Percentiles rank a stretch among this genome's conserved stretches.
phyloP scores from a whole-genome alignment of 2,329 filamentous ascomycete species.

The Cladophialophora psammophila region DNA sequence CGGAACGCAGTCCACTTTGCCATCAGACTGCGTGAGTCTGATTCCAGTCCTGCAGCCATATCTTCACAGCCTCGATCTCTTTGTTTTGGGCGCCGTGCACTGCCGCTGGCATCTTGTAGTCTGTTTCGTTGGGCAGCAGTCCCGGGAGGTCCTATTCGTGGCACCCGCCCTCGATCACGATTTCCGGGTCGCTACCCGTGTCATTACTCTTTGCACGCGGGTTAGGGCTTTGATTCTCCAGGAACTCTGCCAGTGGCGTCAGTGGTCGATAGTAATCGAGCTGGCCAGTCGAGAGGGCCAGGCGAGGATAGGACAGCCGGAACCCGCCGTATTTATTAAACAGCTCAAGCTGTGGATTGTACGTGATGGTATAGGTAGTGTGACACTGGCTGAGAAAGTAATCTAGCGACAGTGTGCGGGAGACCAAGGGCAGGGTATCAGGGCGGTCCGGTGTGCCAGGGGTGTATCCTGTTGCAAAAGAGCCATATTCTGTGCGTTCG shows the following conservation, averaged over 20 bases:
- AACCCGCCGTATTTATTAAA: constrained; percentile 81
- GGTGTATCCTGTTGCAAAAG: constrained; percentile 21
- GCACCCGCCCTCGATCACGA: constrained; percentile 74
- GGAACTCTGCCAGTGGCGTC: constrained; percentile 65
- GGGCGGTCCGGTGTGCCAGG: constrained; percentile 20
- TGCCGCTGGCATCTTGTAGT: constrained; percentile 6
- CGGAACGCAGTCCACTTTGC: background rate
- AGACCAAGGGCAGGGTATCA: constrained; percentile 68
- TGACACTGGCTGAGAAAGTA: constrained; percentile 69
- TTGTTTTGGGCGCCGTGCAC: constrained; percentile 17
- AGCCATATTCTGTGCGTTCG: constrained; percentile 17
- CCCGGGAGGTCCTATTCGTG: constrained; percentile 73
- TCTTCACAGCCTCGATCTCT: constrained; percentile 24
- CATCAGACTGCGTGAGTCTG: constrained; percentile 10
- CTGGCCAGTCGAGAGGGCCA: constrained; percentile 79
- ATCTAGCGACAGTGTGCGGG: constrained; percentile 70
- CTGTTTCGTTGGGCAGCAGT: constrained; percentile 18
- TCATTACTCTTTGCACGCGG: constrained; percentile 45
- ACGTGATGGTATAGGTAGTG: constrained; percentile 72
- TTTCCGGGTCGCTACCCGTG: constrained; percentile 71
- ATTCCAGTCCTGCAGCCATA: constrained; percentile 25
- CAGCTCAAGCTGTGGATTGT: constrained; percentile 65
- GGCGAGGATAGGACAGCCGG: constrained; percentile 73
- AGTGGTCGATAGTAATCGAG: constrained; percentile 83
- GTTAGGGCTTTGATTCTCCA: constrained; percentile 7